A percentile compares a stretch with the other conserved stretches of the same genome.
phyloP scores from a whole-genome alignment of 306 rosid species.

The Quercus berberidifolia region DNA sequence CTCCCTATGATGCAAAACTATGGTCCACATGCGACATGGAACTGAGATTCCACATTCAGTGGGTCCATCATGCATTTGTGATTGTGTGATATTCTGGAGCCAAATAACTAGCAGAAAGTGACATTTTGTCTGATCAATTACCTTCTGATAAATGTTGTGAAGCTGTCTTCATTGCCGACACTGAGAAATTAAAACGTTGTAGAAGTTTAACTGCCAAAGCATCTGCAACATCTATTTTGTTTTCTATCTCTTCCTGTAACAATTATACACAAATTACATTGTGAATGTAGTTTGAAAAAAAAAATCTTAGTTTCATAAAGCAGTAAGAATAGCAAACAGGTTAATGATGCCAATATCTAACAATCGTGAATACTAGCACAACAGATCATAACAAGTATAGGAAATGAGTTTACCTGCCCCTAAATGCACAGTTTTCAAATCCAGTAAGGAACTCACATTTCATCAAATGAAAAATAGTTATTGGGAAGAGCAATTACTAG shows the following conservation, averaged over 20 bases:
- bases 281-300: slow-evolving; percentile 6
- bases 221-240: slow-evolving; percentile 77
- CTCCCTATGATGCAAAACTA: neutral
- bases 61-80: neutral
- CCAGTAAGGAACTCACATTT: neutral
- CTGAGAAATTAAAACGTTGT: slow-evolving; percentile 77
- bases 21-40: slow-evolving; percentile 3
- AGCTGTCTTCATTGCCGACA: slow-evolving; percentile 69
- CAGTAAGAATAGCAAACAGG: neutral
- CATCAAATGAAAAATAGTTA: neutral
- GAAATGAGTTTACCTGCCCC: neutral
- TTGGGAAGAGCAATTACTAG: neutral
- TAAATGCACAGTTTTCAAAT: neutral
- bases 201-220: slow-evolving; percentile 83
- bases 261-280: slow-evolving; percentile 14
- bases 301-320: neutral
- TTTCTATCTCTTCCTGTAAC: slow-evolving; percentile 82
- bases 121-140: slow-evolving; percentile 24
- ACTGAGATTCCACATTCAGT: neutral
- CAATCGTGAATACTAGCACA: neutral
- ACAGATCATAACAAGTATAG: neutral
- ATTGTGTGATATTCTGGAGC: neutral
- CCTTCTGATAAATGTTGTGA: slow-evolving; percentile 93
- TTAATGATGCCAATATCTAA: slow-evolving; percentile 3
- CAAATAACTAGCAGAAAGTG: neutral